Base-by-base conservation (phyloP, 1,284 basidiomycete species). In the Cryptococcus sp. region DNA sequence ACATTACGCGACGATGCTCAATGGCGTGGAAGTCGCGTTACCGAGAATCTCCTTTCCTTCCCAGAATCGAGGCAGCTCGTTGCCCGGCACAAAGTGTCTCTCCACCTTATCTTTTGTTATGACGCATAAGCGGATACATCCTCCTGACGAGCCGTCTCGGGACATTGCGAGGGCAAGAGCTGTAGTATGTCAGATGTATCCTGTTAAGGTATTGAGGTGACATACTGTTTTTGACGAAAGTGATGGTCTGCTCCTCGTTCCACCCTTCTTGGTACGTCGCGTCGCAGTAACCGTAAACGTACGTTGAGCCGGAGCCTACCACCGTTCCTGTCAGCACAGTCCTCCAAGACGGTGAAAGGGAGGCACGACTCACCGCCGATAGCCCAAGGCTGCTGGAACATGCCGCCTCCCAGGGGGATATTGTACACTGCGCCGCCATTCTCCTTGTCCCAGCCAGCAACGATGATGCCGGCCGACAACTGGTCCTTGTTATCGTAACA, bases 261-360 rank as follows among this genome's bases (percentile, higher is more conserved):
- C 91, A 95, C n/a, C 90, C 92, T 40, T 95, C 92, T 75, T 86
- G 82, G 80, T 91, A 99, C n/a, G 93, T 98, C 30, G 96, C 92
- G 78, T 99, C 96, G 75, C 96, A 99, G 81, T 96, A 99, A 50
- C 95, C 96, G 74, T 99, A 99, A 19, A 99, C 93, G 77, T 98
- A 99, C 13, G 93, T 92, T 45, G 93, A 97, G 16, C 96, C 96
- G 55, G 93, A 96, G 38, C 92, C 91, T 92, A 61, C 3, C n/a
- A n/a, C 8, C 8, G 10, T 25, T 20, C 19, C 43, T 67, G n/a
- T 23, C 5, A 19, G 17, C 7, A 39, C 40, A 23, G 19, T 30
- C 17, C 13, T 17, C 23, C 15, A 16, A 47, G 11, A 23, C 22
- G 3, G 50, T n/a, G 22, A 20, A 41, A 27, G 54, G 54, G 35